Conservation (phyloP, 2,329 filamentous ascomycete genomes). For the Bertia moriformis region DNA sequence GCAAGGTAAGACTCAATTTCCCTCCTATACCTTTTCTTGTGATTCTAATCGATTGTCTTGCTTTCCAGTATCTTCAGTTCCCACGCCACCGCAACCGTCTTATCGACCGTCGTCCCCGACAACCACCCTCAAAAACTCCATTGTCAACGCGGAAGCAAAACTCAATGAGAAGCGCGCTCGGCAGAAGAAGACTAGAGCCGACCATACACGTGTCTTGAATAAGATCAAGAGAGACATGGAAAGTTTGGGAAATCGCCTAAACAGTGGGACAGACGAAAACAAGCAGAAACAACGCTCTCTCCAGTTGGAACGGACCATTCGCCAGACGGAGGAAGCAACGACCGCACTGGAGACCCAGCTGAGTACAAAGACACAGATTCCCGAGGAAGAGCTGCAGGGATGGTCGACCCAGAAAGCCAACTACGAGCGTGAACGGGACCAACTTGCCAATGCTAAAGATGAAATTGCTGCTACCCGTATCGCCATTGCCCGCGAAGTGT, state of each 20-base stretch:
- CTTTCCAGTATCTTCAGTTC: slow-evolving; percentile 16
- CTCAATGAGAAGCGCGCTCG: slow-evolving; percentile 42
- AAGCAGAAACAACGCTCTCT: slow-evolving; percentile 44
- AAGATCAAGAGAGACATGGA: slow-evolving; percentile 48
- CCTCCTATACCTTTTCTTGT: slow-evolving; percentile 2
- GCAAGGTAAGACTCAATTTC: slow-evolving; percentile 28
- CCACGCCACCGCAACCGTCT: slow-evolving; percentile 36
- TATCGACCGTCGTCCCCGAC: slow-evolving; percentile 49
- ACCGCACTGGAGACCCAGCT: slow-evolving; percentile 34
- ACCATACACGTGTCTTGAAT: slow-evolving; percentile 41
- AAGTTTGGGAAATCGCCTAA: slow-evolving; percentile 37
- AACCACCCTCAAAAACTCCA: slow-evolving; percentile 51
- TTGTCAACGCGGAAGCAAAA: slow-evolving; percentile 44
- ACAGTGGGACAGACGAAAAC: slow-evolving; percentile 44
- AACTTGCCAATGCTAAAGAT: slow-evolving; percentile 29
- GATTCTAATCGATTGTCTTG: slow-evolving; percentile 4
- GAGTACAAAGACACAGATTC: slow-evolving; percentile 37
- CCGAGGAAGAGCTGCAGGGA: slow-evolving; percentile 36
- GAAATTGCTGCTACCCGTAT: slow-evolving; percentile 32
- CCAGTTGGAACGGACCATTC: slow-evolving; percentile 46
- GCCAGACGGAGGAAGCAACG: slow-evolving; percentile 48
- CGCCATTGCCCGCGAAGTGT: slow-evolving; percentile 32
- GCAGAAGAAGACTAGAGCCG: slow-evolving; percentile 41
- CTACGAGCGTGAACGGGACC: slow-evolving; percentile 36
- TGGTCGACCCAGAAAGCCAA: slow-evolving; percentile 33